Conservation (phyloP, 2,329 filamentous ascomycete species). For the Amylocarpus encephaloides region DNA sequence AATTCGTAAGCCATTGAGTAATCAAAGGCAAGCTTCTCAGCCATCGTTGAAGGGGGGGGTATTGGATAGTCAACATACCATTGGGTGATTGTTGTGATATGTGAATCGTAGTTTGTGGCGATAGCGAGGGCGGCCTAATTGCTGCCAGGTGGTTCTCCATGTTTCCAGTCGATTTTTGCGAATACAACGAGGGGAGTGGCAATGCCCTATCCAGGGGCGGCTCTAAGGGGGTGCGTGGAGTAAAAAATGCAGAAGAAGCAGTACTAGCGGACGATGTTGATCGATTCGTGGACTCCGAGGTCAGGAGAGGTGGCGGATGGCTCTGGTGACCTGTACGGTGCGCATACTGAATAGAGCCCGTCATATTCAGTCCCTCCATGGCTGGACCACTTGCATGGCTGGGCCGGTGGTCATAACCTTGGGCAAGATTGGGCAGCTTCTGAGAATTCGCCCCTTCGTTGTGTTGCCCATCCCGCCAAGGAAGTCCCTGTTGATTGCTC, state of each 20-base stretch:
- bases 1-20: neutral
- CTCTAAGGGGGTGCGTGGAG: conserved; percentile 29
- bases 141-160: conserved; percentile 28
- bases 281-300: conserved; percentile 26
- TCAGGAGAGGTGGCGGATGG: conserved; percentile 25
- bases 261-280: conserved; percentile 25
- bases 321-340: conserved; percentile 21
- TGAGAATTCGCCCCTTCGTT: conserved; percentile 16
- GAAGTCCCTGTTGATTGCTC: conserved; percentile 15
- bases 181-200: conserved; percentile 23
- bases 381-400: conserved; percentile 12
- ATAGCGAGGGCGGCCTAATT: conserved; percentile 25
- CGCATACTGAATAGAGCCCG: conserved; percentile 20
- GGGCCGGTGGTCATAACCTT: conserved; percentile 14
- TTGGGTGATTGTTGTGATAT: conserved; percentile 24
- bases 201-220: conserved; percentile 26
- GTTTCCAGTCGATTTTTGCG: conserved; percentile 21
- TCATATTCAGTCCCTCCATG: conserved; percentile 16
- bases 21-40: neutral
- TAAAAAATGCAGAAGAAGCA: conserved; percentile 24
- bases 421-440: conserved; percentile 16
- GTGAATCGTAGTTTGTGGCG: conserved; percentile 21
- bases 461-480: conserved; percentile 27
- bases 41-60: neutral
- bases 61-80: conserved; percentile 17